Evolutionary conservation across 371 early-diverging fungal genomes (phyloP).

Genomic region (Mortierella sp.): DNA sequence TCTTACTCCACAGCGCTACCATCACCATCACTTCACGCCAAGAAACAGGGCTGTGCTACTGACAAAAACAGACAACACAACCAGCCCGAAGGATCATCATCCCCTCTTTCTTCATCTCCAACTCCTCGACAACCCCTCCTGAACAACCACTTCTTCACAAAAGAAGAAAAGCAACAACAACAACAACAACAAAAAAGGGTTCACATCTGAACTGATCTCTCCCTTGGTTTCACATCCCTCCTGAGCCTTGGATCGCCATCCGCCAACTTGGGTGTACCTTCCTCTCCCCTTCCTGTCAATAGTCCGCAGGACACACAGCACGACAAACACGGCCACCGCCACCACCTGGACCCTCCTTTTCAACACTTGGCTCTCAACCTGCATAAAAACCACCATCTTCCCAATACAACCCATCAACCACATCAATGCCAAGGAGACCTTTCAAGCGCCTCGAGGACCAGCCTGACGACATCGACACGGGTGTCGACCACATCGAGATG

Average conservation of each 20-base stretch:
- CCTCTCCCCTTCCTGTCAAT: background rate
- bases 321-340: background rate
- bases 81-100: background rate
- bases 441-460: conserved; percentile 53
- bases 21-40: too few species aligned
- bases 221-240: background rate
- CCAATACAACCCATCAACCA: background rate
- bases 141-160: background rate
- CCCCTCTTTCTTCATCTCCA: background rate
- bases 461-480: conserved; percentile 51
- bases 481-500: conserved; percentile 50
- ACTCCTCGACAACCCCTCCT: background rate
- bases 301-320: background rate
- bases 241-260: conserved; percentile 6
- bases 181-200: background rate
- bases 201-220: conserved; percentile 3
- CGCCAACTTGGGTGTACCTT: background rate
- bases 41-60: too few species aligned
- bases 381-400: background rate
- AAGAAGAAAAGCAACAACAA: background rate
- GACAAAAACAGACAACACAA: background rate
- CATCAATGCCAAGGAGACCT: conserved; percentile 40
- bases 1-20: too few species aligned
- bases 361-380: conserved; percentile 3
- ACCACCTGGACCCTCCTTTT: too few species aligned